Conservation (phyloP, 768 basidiomycete genomes). For the Pleurotus platypus region DNA sequence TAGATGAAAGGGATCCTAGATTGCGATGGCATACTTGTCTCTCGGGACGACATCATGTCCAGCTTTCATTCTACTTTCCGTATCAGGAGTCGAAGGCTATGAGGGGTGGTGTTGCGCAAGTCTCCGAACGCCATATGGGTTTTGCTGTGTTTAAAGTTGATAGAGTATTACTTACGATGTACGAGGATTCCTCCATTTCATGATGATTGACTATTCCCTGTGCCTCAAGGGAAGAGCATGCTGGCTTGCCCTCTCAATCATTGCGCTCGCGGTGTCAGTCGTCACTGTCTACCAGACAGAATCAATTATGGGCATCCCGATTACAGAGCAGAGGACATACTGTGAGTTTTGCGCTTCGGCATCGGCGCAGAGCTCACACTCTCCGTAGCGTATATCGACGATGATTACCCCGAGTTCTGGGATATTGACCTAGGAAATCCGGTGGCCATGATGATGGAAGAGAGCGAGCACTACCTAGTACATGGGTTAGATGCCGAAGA, state of each 20-base stretch:
- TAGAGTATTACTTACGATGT: no score
- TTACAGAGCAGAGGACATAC: not conserved
- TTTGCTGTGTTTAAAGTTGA: no score
- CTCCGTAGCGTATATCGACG: conserved; percentile 22
- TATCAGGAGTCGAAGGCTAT: no score
- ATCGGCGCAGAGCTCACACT: not conserved
- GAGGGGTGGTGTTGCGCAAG: no score
- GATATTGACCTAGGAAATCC: conserved; percentile 13
- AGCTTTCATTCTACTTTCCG: no score
- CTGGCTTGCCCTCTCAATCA: not conserved
- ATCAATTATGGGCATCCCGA: not conserved
- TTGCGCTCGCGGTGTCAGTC: not conserved
- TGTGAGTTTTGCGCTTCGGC: not conserved
- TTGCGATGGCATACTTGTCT: no score
- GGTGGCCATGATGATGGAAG: conserved; percentile 22
- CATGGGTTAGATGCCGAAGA: conserved; percentile 17
- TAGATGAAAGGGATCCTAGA: no score
- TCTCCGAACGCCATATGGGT: no score
- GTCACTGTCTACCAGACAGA: not conserved
- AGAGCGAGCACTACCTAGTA: conserved; percentile 24
- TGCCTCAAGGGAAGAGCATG: no score
- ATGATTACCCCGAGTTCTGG: conserved; percentile 24
- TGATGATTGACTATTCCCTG: no score
- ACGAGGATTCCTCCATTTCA: no score
- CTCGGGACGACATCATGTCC: no score